Base-by-base conservation (phyloP, 192 early-diverging fungal genomes). In the Martensiomyces pterosporus region DNA sequence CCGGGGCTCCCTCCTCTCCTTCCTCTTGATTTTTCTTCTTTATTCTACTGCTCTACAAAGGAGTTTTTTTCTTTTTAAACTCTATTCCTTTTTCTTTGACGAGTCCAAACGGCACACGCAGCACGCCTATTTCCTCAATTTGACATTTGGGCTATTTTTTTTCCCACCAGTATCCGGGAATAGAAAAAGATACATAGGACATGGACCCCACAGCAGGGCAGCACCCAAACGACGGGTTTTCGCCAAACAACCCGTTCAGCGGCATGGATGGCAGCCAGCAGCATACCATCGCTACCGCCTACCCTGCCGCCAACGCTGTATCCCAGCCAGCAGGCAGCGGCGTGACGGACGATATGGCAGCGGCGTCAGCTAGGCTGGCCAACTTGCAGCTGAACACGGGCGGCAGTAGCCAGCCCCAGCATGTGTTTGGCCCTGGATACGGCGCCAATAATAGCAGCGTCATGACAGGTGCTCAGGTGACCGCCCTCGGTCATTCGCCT, bases 161-260 rank as follows among this genome's bases (percentile, higher is more conserved):
- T 25, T 22, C 39, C 32, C 27, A 22, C 8, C 32, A 33, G 32
- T 33, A 33, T 33, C 13, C 6, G 13, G 4, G 17, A 3, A 24
- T 34, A 47, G 32, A 34, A 34, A 47, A 49, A 29, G 34, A n/a
- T 6, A 32, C 29, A 15, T 9, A 49, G 25, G 9, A 23, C 16
- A 57, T 59, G 56, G 56, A 59, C 18, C 43, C 47, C 18, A 25
- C 40, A 50, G 63, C 34, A 24, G 10, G n/a, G 22, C n/a, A 38
- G 16, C 23, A 21, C 15, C 24, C 36, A 24, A 15, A 27, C 51
- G 17, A 43, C 42, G 48, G 14, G 23, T 64, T 72, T 43, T 72
- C 68, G 29, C 68, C 68, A 4, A 72, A 60, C 35, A 72, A 72
- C 37, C 68, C 68, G 3, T 72, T 72, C 25, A 64, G 49, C 45